Evolutionary conservation across 805 yeast genomes (phyloP).

Genomic region (Starmerella bombi): DNA sequence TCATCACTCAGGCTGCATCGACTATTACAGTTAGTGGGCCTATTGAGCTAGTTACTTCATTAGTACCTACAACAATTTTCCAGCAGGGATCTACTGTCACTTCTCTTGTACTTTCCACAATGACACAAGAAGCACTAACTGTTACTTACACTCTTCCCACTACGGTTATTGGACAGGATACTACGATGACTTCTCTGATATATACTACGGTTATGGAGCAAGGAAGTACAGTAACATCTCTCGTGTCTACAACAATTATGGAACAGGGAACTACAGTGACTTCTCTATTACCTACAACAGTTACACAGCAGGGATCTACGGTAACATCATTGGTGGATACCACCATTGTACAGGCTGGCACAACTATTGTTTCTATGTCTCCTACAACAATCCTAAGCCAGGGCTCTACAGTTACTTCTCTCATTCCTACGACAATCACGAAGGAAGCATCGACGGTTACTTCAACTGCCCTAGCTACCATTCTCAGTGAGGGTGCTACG

Average conservation of each 20-base stretch:
- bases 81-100: background rate
- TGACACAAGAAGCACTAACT: too few relatives aligned
- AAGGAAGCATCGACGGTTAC: background rate
- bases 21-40: background rate
- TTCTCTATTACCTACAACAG: background rate
- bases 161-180: background rate
- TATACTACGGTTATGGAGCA: constrained; percentile 1
- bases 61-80: background rate
- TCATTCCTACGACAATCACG: background rate
- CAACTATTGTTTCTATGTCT: background rate
- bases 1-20: background rate
- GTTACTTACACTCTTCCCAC: too few relatives aligned
- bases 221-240: background rate
- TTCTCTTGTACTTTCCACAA: background rate
- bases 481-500: background rate
- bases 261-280: background rate
- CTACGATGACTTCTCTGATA: background rate
- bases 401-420: background rate
- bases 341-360: background rate
- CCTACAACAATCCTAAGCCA: background rate
- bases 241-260: background rate
- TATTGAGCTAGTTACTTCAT: background rate
- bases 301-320: background rate
- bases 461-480: background rate
- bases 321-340: background rate